Percentiles rank a stretch among this genome's conserved stretches.
These are phyloP conservation scores for Tricholoma furcatifolium DNA, from an alignment of 768 basidiomycete species.

Conservation along the genomic window DNA sequence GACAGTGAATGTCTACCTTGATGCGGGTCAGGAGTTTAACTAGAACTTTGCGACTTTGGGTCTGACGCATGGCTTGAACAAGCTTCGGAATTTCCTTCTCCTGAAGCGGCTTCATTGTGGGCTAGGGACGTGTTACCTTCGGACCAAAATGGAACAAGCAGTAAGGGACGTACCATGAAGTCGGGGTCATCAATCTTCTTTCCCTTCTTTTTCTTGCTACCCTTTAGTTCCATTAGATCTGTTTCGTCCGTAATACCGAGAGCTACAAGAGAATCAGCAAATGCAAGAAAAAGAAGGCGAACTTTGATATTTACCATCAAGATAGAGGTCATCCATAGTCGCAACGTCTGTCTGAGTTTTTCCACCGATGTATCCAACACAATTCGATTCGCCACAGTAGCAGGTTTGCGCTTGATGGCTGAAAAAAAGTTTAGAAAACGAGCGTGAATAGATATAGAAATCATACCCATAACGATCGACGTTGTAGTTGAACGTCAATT, in stretches of 20 bases:
- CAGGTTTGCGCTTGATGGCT: conserved; percentile 95
- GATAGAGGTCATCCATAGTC: conserved; percentile 91
- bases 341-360: conserved; percentile 97
- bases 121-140: conserved; percentile 40
- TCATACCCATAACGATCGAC: conserved; percentile 97
- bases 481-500: conserved; percentile 98
- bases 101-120: conserved; percentile 70
- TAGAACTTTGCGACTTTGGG: conserved; percentile 78
- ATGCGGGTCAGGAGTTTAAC: conserved; percentile 82
- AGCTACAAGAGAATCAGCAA: conserved; percentile 42
- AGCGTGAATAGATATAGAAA: background rate
- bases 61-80: conserved; percentile 88
- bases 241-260: conserved; percentile 94
- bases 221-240: conserved; percentile 80
- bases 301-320: conserved; percentile 64
- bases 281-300: background rate
- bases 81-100: conserved; percentile 88
- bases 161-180: conserved; percentile 59
- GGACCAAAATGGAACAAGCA: background rate
- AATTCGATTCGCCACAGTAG: conserved; percentile 94
- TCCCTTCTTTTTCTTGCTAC: conserved; percentile 90
- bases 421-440: background rate
- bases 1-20: conserved; percentile 50
- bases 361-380: conserved; percentile 94
- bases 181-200: conserved; percentile 92